Conservation (phyloP, 208 protist species). For the Acanthamoeba castellanii region DNA sequence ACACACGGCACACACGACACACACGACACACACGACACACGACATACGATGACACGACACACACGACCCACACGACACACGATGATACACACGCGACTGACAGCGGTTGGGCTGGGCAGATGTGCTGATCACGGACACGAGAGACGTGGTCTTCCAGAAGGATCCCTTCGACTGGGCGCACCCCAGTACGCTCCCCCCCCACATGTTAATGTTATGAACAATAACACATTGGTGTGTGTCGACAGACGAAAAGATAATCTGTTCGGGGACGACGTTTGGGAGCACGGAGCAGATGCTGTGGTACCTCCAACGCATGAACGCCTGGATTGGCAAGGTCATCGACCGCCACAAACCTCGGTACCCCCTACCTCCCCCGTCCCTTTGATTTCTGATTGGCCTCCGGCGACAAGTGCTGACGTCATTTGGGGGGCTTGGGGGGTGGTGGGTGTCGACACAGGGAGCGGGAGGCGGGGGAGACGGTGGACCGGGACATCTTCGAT, state of each 20-base stretch:
- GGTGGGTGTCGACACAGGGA: background rate
- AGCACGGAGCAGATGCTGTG: background rate
- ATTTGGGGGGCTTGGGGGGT: background rate
- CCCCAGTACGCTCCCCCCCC: background rate
- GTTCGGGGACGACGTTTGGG: slow-evolving; percentile 25
- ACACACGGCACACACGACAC: too few species aligned
- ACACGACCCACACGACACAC: too few species aligned
- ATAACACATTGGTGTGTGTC: too few species aligned
- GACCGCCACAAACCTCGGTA: background rate
- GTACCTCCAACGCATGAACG: slow-evolving; percentile 11
- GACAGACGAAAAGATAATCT: background rate
- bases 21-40: too few species aligned
- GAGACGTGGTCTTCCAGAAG: slow-evolving; percentile 17
- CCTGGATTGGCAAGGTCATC: background rate
- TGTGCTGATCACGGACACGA: slow-evolving; percentile 2
- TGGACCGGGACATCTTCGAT: slow-evolving; percentile 1
- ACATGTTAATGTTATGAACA: too few species aligned
- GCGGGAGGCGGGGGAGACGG: background rate
- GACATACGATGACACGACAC: too few species aligned
- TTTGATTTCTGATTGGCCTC: too few species aligned
- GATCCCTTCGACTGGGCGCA: slow-evolving; percentile 2
- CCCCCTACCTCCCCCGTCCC: background rate
- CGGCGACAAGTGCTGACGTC: too few species aligned
- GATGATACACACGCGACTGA: too few species aligned
- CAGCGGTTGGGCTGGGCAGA: background rate